Percentiles rank a stretch among this genome's conserved stretches.
Evolutionary conservation across 139 green algal genomes (phyloP).

Genomic region (Tetratostichococcus sp.): DNA sequence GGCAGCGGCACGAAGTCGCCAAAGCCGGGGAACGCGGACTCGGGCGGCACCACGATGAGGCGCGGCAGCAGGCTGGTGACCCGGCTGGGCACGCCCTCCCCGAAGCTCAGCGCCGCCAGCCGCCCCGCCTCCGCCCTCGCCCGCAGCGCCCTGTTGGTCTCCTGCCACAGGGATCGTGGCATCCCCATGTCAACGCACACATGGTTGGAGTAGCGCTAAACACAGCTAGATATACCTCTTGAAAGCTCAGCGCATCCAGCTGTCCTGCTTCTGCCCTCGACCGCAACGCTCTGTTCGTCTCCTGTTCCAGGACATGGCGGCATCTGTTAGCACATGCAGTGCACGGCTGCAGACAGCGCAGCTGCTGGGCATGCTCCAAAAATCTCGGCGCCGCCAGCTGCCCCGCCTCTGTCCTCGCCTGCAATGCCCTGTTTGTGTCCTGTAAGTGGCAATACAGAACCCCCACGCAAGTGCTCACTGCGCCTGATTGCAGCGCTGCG

Average conservation of each 20-base stretch:
- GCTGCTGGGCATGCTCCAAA: too few species aligned
- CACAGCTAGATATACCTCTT: too few species aligned
- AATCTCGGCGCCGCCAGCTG: slow-evolving; percentile 49
- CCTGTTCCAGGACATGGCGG: too few species aligned
- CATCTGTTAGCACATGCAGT: too few species aligned
- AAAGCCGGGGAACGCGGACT: slow-evolving; percentile 65
- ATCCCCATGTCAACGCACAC: too few species aligned
- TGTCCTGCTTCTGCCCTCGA: slow-evolving; percentile 26
- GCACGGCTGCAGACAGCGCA: too few species aligned
- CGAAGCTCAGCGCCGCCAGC: slow-evolving; percentile 51
- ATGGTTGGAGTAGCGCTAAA: too few species aligned
- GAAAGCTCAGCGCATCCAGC: slow-evolving; percentile 51
- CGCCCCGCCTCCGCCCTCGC: slow-evolving; percentile 28
- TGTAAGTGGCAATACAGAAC: too few species aligned
- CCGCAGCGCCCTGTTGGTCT: slow-evolving; percentile 51
- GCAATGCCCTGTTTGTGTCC: slow-evolving; percentile 36
- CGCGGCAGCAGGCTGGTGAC: slow-evolving; percentile 48
- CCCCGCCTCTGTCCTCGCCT: slow-evolving; percentile 28
- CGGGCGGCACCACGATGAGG: slow-evolving; percentile 58
- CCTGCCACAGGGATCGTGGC: too few species aligned
- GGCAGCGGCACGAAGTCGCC: slow-evolving; percentile 58
- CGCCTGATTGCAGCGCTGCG: too few species aligned
- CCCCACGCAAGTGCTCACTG: too few species aligned
- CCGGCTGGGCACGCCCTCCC: slow-evolving; percentile 56
- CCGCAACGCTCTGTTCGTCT: slow-evolving; percentile 51